phyloP scores from a whole-genome alignment of 73 alveolate genomes.

The Paramecium biaurelia region DNA sequence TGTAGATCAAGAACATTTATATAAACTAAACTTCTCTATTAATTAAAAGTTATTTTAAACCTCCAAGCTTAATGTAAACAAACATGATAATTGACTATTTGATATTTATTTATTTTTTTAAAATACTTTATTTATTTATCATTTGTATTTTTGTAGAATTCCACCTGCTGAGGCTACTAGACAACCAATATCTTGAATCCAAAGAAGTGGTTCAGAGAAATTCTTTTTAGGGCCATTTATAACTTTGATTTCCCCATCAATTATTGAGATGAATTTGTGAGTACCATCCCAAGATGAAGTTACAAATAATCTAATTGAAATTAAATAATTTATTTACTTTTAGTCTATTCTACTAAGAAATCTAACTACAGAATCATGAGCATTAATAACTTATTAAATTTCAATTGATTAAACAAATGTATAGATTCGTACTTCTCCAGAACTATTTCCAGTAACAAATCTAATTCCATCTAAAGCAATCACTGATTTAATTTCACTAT shows the following conservation, averaged over 20 bases:
- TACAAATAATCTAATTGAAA: neutral
- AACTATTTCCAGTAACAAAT: constrained; percentile 20
- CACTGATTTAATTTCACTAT: constrained; percentile 13
- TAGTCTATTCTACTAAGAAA: neutral
- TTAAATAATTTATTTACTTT: neutral
- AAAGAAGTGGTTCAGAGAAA: neutral
- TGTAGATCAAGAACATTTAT: constrained; percentile 11
- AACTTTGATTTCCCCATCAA: neutral
- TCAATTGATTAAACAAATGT: neutral
- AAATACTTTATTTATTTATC: neutral
- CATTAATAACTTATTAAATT: neutral
- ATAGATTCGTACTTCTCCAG: neutral
- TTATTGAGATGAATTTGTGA: neutral
- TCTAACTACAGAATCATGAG: constrained; percentile 21
- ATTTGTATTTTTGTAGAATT: neutral
- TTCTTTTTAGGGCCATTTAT: neutral
- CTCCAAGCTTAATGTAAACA: neutral
- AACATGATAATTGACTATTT: neutral
- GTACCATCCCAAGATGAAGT: constrained; percentile 33
- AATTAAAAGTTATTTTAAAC: constrained; percentile 1
- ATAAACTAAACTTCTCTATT: neutral
- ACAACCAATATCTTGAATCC: neutral
- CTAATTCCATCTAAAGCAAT: constrained; percentile 1
- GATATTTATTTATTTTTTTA: neutral
- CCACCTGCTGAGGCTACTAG: neutral